Percentiles rank a stretch among this genome's conserved stretches.
Evolutionary conservation across 768 basidiomycete genomes (phyloP).

Genomic region (Tephrocybe sp.): DNA sequence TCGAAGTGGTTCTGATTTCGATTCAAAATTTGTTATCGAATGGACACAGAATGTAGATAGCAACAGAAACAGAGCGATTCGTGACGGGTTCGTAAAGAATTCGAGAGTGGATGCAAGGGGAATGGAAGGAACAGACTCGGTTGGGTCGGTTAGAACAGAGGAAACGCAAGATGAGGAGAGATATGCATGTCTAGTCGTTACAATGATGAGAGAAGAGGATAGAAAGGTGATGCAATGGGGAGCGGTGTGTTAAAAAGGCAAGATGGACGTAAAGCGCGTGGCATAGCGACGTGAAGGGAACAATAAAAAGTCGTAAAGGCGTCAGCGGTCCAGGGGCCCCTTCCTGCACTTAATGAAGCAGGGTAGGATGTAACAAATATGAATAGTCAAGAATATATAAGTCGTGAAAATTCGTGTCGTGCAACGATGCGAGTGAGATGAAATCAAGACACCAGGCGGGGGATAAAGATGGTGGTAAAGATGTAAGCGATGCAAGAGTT

Average conservation of each 20-base stretch:
- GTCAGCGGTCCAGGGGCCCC: conserved; percentile 15
- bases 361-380: conserved; percentile 18
- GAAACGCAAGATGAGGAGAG: conserved; percentile 30
- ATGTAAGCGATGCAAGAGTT: conserved; percentile 14
- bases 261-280: conserved; percentile 12
- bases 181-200: conserved; percentile 75
- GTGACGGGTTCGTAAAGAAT: conserved; percentile 14
- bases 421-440: conserved; percentile 33
- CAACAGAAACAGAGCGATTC: conserved; percentile 10
- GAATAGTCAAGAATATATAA: conserved; percentile 26
- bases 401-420: conserved; percentile 34
- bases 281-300: conserved; percentile 11
- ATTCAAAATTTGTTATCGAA: conserved; percentile 3
- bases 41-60: conserved; percentile 4
- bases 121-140: conserved; percentile 13
- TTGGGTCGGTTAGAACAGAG: conserved; percentile 28
- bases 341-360: conserved; percentile 11
- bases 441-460: conserved; percentile 29
- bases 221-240: conserved; percentile 8
- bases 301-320: conserved; percentile 21
- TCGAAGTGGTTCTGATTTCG: background rate
- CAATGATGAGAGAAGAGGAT: conserved; percentile 34
- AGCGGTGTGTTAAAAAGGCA: conserved; percentile 7
- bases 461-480: conserved; percentile 18
- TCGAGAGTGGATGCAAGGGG: conserved; percentile 6